Conservation (phyloP, 2,329 filamentous ascomycete genomes). For the Lomentospora prolificans region DNA sequence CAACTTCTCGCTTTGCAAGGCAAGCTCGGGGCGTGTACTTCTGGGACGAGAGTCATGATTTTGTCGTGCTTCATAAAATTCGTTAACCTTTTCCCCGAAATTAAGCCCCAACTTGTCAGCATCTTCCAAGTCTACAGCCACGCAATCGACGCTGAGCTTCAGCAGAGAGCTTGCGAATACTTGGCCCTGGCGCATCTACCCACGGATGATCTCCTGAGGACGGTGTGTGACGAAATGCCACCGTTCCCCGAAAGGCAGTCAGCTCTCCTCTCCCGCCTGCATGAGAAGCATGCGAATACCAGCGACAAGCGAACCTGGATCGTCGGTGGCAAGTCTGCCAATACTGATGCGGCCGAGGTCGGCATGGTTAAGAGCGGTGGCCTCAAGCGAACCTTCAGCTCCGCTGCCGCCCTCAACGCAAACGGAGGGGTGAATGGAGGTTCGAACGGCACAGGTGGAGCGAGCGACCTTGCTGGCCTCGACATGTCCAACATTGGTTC, state of each 20-base stretch:
- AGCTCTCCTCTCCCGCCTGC: conserved; percentile 78
- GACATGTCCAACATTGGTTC: conserved; percentile 59
- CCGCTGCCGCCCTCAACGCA: conserved; percentile 38
- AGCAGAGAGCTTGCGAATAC: conserved; percentile 95
- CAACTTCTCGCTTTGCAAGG: conserved; percentile 87
- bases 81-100: conserved; percentile 96
- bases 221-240: conserved; percentile 97
- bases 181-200: conserved; percentile 74
- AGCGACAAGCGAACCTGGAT: conserved; percentile 97
- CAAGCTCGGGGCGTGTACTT: conserved; percentile 82
- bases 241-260: conserved; percentile 93
- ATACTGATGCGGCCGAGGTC: conserved; percentile 69
- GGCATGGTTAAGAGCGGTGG: conserved; percentile 71
- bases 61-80: conserved; percentile 95
- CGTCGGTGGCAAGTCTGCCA: conserved; percentile 92
- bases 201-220: conserved; percentile 83
- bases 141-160: conserved; percentile 86
- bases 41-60: conserved; percentile 85
- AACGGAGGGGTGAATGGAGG: conserved; percentile 24
- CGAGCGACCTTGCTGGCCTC: conserved; percentile 67
- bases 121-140: conserved; percentile 91
- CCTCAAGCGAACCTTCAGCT: conserved; percentile 77
- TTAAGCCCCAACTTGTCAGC: conserved; percentile 86
- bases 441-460: conserved; percentile 23
- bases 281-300: conserved; percentile 87